phyloP scores from a whole-genome alignment of 2,329 filamentous ascomycete species.

The Trichoderma koningii region DNA sequence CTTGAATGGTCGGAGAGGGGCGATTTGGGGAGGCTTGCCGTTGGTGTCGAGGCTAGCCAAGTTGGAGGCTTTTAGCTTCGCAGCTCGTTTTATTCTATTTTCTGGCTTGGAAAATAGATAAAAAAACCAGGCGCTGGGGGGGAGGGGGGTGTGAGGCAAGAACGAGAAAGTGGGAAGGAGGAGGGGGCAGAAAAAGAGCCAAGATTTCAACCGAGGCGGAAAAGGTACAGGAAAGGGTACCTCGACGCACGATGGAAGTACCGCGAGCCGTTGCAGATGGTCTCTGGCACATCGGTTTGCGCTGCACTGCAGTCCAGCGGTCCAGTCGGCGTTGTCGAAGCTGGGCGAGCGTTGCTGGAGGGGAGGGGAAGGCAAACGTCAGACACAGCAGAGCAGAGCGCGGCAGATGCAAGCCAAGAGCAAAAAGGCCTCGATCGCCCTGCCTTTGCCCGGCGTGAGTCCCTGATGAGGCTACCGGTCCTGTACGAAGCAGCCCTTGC shows the following conservation, averaged over 20 bases:
- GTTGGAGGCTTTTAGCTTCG: conserved; percentile 27
- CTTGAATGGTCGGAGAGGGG: conserved; percentile 6
- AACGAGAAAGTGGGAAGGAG: conserved; percentile 1
- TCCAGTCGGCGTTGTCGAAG: too few species aligned
- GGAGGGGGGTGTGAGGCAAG: conserved; percentile 1
- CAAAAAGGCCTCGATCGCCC: background rate
- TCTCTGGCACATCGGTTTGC: too few species aligned
- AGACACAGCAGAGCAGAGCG: background rate
- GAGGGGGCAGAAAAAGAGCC: conserved; percentile 10
- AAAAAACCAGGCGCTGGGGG: conserved; percentile 1
- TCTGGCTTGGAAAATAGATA: background rate
- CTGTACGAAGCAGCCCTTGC: background rate
- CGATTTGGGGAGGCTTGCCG: conserved; percentile 14
- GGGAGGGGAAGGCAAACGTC: background rate
- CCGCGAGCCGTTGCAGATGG: background rate
- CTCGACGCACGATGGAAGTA: background rate
- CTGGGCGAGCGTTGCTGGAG: background rate
- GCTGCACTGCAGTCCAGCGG: too few species aligned
- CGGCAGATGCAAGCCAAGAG: conserved; percentile 13
- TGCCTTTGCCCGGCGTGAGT: background rate
- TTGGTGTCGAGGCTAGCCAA: conserved; percentile 26
- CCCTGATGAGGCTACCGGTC: background rate
- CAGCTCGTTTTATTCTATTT: conserved; percentile 13
- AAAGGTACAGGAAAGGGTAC: conserved; percentile 2
- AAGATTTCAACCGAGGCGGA: conserved; percentile 12